Percentiles rank a stretch among this genome's conserved stretches.
Conservation (phyloP, 768 basidiomycete species). For the Suillus paluster region DNA sequence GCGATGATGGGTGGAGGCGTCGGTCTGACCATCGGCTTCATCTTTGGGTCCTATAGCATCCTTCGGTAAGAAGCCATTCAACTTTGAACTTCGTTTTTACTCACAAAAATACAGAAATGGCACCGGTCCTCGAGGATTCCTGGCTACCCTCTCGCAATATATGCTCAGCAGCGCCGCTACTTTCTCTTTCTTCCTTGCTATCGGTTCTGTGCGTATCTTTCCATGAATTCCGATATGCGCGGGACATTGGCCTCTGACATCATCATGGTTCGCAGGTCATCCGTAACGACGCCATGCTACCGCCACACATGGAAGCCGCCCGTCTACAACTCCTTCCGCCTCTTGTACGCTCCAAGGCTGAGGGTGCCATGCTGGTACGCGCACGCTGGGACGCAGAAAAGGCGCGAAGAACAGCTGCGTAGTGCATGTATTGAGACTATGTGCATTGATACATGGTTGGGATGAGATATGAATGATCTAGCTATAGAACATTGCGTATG, state of each 20-base stretch:
- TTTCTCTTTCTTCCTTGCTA: slow-evolving; percentile 95
- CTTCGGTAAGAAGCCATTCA: slow-evolving; percentile 62
- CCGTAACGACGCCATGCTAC: slow-evolving; percentile 71
- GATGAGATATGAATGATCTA: slow-evolving; percentile 10
- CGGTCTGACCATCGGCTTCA: slow-evolving; percentile 95
- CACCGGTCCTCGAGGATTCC: slow-evolving; percentile 85
- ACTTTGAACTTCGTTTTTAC: slow-evolving; percentile 5
- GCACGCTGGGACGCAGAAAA: slow-evolving; percentile 78
- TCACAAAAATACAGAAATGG: slow-evolving; percentile 62
- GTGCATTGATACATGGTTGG: slow-evolving; percentile 18
- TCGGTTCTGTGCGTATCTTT: slow-evolving; percentile 73
- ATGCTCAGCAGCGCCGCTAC: slow-evolving; percentile 99
- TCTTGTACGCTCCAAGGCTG: slow-evolving; percentile 62
- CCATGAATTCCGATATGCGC: slow-evolving; percentile 4
- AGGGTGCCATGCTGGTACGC: slow-evolving; percentile 72
- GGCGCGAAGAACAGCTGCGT: slow-evolving; percentile 26
- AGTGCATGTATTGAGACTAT: slow-evolving; percentile 13
- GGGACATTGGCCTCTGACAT: slow-evolving; percentile 6
- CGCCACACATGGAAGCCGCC: slow-evolving; percentile 65
- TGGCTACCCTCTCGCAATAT: slow-evolving; percentile 95
- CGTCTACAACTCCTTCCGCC: slow-evolving; percentile 62
- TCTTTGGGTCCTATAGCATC: slow-evolving; percentile 94
- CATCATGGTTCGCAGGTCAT: slow-evolving; percentile 65
- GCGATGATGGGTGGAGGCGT: slow-evolving; percentile 93
- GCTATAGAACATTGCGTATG: slow-evolving; percentile 6